A percentile compares a stretch with the other conserved stretches of the same genome.
Evolutionary conservation across 176 grass and related monocot species (phyloP).

Genomic region (Triticum aestivum): DNA sequence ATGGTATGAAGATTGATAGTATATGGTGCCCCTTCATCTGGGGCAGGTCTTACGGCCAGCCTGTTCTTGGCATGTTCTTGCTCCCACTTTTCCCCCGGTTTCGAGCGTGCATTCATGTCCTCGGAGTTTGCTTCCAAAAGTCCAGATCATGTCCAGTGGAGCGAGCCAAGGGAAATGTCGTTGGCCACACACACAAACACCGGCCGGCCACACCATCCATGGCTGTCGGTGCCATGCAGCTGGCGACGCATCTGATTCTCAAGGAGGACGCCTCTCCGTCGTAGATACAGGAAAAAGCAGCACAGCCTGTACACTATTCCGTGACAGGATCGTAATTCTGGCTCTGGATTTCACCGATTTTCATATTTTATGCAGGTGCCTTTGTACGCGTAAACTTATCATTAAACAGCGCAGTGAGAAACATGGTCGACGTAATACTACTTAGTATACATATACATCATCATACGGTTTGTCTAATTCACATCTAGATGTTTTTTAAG

Average conservation of each 20-base stretch:
- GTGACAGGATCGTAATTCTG: background rate
- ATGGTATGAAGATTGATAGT: background rate
- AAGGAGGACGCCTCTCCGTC: conserved; percentile 21
- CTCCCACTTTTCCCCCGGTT: conserved; percentile 25
- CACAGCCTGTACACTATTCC: background rate
- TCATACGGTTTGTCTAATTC: background rate
- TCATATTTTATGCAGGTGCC: background rate
- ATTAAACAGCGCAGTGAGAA: background rate
- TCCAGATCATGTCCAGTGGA: conserved; percentile 37
- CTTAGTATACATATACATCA: background rate
- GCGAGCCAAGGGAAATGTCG: background rate
- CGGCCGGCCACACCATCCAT: background rate
- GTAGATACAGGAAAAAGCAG: conserved; percentile 2
- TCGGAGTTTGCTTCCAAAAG: conserved; percentile 16
- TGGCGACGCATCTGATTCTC: background rate
- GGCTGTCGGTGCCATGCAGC: conserved; percentile 39
- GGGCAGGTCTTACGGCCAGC: conserved; percentile 28
- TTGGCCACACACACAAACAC: background rate
- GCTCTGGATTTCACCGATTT: background rate
- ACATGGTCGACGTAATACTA: background rate
- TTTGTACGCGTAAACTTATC: background rate
- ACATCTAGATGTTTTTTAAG: too few relatives aligned
- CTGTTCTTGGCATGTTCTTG: conserved; percentile 29
- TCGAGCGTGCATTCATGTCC: background rate
- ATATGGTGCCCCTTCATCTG: background rate